A percentile compares a stretch with the other conserved stretches of the same genome.
phyloP scores from a whole-genome alignment of 2,329 filamentous ascomycete species.

The Pseudogymnoascus sp. region DNA sequence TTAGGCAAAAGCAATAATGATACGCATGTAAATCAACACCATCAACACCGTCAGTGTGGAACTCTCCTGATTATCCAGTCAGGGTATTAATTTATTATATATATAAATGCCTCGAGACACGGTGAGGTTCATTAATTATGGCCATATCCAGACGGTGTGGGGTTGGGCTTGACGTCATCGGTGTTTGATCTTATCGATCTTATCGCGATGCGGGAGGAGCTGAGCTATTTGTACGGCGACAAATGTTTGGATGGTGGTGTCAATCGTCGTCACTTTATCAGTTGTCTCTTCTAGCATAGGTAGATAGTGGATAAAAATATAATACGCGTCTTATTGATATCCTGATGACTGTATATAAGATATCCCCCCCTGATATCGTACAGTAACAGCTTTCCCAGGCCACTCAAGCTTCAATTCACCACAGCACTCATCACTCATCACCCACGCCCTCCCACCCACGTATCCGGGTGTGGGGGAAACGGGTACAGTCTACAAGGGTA shows the following conservation, averaged over 20 bases:
- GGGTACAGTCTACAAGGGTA: neutral
- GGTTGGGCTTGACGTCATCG: neutral
- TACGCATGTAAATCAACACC: neutral
- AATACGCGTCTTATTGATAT: neutral
- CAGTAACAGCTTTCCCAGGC: neutral
- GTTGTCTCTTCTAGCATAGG: neutral
- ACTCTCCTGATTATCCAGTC: neutral
- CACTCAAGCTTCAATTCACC: neutral
- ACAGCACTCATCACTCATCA: neutral
- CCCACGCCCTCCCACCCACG: neutral
- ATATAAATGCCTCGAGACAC: neutral
- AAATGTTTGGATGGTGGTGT: neutral
- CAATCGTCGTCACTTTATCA: neutral
- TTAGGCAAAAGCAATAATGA: no score
- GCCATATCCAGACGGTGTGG: neutral
- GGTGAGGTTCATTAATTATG: neutral
- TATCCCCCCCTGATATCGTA: neutral
- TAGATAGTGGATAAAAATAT: neutral
- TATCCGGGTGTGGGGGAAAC: neutral
- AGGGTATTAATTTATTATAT: neutral
- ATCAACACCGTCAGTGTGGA: neutral
- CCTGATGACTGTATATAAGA: neutral
- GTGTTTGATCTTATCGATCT: slow-evolving; percentile 5
- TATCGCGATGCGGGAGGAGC: neutral
- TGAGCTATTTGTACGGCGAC: neutral